Conservation (phyloP, 2,329 filamentous ascomycete species). For the Alternaria triticimaculans region DNA sequence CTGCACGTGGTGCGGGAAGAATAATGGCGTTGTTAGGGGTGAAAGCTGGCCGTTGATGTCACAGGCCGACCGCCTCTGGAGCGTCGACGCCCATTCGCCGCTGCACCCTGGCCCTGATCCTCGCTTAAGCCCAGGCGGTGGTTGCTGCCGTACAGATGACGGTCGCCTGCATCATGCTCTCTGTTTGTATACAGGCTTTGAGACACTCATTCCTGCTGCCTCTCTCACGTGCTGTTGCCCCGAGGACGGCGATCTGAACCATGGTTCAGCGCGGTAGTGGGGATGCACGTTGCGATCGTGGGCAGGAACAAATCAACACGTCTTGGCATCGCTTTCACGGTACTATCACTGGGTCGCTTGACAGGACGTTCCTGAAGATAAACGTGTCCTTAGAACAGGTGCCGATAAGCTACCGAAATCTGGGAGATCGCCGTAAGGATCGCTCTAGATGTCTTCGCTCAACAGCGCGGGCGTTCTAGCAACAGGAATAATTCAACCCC, state of each 20-base stretch:
- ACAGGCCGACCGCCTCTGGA: slow-evolving; percentile 38
- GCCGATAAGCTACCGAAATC: background rate
- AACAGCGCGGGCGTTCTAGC: background rate
- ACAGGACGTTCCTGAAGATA: background rate
- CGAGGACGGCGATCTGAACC: slow-evolving; percentile 4
- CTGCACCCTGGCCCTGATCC: slow-evolving; percentile 27
- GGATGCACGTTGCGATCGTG: background rate
- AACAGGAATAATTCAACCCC: background rate
- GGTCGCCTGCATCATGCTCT: slow-evolving; percentile 30
- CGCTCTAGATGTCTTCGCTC: background rate
- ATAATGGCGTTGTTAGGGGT: slow-evolving; percentile 39
- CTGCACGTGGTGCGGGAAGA: slow-evolving; percentile 41
- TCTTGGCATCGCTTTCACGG: slow-evolving; percentile 4
- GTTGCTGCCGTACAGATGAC: slow-evolving; percentile 36
- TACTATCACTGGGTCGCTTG: slow-evolving; percentile 2
- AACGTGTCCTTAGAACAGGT: background rate
- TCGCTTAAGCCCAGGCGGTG: slow-evolving; percentile 40
- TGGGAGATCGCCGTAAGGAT: background rate
- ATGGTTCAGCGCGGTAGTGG: background rate
- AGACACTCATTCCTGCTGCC: background rate
- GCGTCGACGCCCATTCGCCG: slow-evolving; percentile 37
- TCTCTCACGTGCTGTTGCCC: slow-evolving; percentile 1
- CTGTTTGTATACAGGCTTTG: slow-evolving; percentile 5
- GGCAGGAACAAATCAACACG: background rate
- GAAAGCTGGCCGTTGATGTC: slow-evolving; percentile 47